phyloP scores from a whole-genome alignment of 768 basidiomycete species.

The Boletus sp. region DNA sequence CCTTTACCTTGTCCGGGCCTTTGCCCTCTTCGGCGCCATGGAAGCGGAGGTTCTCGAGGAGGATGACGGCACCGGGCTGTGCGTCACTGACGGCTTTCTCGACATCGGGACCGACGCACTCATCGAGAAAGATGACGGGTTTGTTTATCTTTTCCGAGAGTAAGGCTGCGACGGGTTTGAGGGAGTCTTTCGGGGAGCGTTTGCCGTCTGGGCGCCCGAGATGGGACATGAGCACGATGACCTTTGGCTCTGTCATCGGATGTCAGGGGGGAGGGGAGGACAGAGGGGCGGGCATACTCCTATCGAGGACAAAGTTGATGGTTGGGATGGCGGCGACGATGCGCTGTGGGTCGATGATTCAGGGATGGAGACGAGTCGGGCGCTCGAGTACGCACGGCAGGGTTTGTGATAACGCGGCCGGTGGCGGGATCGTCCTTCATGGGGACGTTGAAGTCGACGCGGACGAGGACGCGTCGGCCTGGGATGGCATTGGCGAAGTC shows the following conservation, averaged over 20 bases:
- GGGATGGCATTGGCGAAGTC: slow-evolving; percentile 52
- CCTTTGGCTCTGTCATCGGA: slow-evolving; percentile 58
- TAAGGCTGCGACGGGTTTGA: slow-evolving; percentile 78
- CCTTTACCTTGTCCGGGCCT: slow-evolving; percentile 95
- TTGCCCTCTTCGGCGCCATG: slow-evolving; percentile 99
- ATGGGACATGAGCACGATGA: slow-evolving; percentile 95
- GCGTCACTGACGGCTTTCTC: slow-evolving; percentile 69
- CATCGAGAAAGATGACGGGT: slow-evolving; percentile 75
- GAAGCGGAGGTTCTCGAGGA: slow-evolving; percentile 97
- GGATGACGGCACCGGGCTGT: slow-evolving; percentile 65
- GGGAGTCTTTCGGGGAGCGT: slow-evolving; percentile 82
- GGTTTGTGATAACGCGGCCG: slow-evolving; percentile 93
- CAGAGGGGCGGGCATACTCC: slow-evolving; percentile 45
- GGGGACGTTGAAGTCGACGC: slow-evolving; percentile 96
- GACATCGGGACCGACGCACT: slow-evolving; percentile 84
- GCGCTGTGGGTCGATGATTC: slow-evolving; percentile 52
- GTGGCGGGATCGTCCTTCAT: slow-evolving; percentile 66
- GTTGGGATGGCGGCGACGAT: slow-evolving; percentile 97
- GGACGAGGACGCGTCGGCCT: slow-evolving; percentile 86
- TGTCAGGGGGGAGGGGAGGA: neutral
- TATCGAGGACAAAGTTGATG: slow-evolving; percentile 86
- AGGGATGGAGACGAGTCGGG: neutral
- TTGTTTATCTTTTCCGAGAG: slow-evolving; percentile 46
- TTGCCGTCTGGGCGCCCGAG: slow-evolving; percentile 96
- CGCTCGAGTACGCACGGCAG: slow-evolving; percentile 64